Conservation (phyloP, 192 early-diverging fungal genomes). For the Podila epicladia region DNA sequence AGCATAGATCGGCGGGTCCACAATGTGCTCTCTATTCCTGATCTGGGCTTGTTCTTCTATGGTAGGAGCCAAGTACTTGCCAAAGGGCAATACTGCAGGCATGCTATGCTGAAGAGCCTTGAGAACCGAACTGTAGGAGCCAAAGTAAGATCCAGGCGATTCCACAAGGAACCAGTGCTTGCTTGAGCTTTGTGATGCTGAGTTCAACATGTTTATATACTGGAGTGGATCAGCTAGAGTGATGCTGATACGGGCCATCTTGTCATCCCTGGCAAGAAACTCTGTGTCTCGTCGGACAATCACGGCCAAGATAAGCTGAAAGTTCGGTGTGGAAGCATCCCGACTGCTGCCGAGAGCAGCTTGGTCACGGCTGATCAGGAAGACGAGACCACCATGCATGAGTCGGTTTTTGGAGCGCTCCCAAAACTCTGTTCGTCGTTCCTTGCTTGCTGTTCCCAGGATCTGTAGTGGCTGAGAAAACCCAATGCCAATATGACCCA, state of each 20-base stretch:
- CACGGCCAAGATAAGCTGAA: slow-evolving; percentile 54
- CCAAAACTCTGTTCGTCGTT: slow-evolving; percentile 56
- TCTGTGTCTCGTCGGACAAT: slow-evolving; percentile 1
- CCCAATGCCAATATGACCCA: slow-evolving; percentile 23
- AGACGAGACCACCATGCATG: slow-evolving; percentile 57
- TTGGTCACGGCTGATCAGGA: slow-evolving; percentile 36
- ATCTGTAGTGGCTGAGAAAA: slow-evolving; percentile 39
- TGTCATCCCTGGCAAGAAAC: slow-evolving; percentile 51
- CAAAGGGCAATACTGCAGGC: slow-evolving; percentile 46
- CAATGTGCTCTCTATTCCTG: not conserved
- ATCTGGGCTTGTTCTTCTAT: not conserved
- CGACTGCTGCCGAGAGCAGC: no score
- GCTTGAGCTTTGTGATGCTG: not conserved
- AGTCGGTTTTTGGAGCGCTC: slow-evolving; percentile 48
- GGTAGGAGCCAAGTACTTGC: slow-evolving; percentile 49
- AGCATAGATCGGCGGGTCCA: slow-evolving; percentile 52
- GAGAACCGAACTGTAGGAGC: slow-evolving; percentile 45
- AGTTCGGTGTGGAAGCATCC: not conserved
- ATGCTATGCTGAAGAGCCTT: slow-evolving; percentile 39
- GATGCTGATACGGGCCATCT: slow-evolving; percentile 15
- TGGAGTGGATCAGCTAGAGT: slow-evolving; percentile 24
- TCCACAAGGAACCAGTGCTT: slow-evolving; percentile 50
- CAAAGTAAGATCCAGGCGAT: slow-evolving; percentile 43
- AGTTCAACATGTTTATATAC: slow-evolving; percentile 23
- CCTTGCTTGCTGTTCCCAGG: slow-evolving; percentile 14